Evolutionary conservation across 768 basidiomycete genomes (phyloP), one percentile per base, ranked within the genome.

Genomic region (Leccinum truebloodii): DNA sequence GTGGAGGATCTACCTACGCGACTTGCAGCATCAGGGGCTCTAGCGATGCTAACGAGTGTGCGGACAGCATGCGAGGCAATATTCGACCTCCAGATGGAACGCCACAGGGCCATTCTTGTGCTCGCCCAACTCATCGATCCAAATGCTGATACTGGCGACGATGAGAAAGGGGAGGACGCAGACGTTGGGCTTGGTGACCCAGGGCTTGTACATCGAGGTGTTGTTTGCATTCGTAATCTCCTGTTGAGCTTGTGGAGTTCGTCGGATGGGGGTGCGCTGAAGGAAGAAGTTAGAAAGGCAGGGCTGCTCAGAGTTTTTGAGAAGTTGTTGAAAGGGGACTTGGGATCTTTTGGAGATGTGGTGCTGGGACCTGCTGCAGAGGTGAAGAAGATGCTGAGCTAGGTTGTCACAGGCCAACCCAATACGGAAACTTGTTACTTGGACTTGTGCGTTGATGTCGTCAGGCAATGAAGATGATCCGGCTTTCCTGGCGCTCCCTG

Each of bases 11-110:
- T 87, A 9, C 84, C 85, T 7, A 99, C 96, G 3, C 84, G 90
- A 35, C 72, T 92, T 16, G 96, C 96, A n/a, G 93, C 95, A 1
- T 87, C 92, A 0, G 96, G 95, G 18, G 91, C 94, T 3, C 77
- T 98, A 44, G 94, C 96, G 5, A 88, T 87, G 30, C 74, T 99
- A 57, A 89, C 89, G 1, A 78, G 81, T 26, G 83, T 86, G 0
- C 78, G 81, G 1, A 76, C 76, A 32, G 86, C 85, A 12, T 94
- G 92, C 68, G 70, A 73, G 6, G 76, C 80, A 3, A 75, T 96
- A n/a, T 69, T 87, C 16, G 77, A 79, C 35, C 81, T 94, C 28
- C 86, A 93, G 69, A 75, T 74, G 49, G 87, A 91, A 59, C 82
- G 81, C 34, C 83, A 82, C 60, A 81, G 86, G 46, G 81, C 87